Evolutionary conservation across 495 filamentous ascomycete genomes (phyloP), one percentile per base, ranked within the genome.

Genomic region (Tuber brumale): DNA sequence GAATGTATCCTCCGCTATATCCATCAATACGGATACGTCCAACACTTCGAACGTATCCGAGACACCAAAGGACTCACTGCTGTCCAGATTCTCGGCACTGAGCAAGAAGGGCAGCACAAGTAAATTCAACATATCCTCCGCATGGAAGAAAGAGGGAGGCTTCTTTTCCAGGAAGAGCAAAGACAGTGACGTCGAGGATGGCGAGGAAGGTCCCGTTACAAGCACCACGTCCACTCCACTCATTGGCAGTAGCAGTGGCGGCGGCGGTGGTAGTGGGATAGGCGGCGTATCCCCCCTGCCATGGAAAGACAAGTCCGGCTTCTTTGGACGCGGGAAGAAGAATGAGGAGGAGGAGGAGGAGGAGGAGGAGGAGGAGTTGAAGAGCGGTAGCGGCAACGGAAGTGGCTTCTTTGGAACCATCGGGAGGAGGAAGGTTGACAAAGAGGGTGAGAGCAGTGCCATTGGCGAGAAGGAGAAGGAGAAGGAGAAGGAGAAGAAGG

Each of bases 101-200:
- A 77, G 79, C 51, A 69, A 82, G 21, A 83, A 83, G 45, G 75
- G 81, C 6, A 77, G 74, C 18, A 83, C 76, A 39, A 66, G 72
- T 8, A 83, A 83, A 73, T 83, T 83, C 45, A 83, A 83, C 66
- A 75, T 83, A 23, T 71, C 74, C 27, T 81, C 77, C 18, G 76
- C 66, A 12, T 82, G 80, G 80, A 81, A 79, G 41, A 82, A 80
- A 61, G 81, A 80, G n/a, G 77, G 81, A 7, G 78, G 78, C 0
- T 80, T 80, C 43, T 80, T 80, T 44, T 73, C 76, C 9, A 45
- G 76, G 39, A 78, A 78, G 71, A 39, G 27, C 27, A 79, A 79
- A 16, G 73, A 79, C 41, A 71, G 46, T 7, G 78, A 80, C 41
- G 70, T 43, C 18, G 57, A 66, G 57, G 78, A 76, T 16, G 73